A percentile compares a stretch with the other conserved stretches of the same genome.
Conservation (phyloP, 1,139 yeast genomes). For the Spencermartinsiella ligniputridi region DNA sequence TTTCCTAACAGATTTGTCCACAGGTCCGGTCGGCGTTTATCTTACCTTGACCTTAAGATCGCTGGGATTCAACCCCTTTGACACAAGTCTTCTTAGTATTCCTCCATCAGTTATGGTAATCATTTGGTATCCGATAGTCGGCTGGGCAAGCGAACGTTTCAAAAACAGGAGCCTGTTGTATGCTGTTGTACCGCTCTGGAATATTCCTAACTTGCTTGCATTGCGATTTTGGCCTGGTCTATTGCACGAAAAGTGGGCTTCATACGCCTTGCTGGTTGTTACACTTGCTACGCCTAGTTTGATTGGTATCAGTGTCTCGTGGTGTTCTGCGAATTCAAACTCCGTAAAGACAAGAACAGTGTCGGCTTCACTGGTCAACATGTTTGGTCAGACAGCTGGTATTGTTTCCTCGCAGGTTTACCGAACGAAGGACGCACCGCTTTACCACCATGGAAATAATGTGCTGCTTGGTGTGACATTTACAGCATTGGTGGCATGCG, state of each 20-base stretch:
- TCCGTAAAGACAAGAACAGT: constrained; percentile 53
- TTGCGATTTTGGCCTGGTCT: constrained; percentile 19
- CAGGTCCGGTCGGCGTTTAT: constrained; percentile 42
- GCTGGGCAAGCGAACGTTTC: background rate
- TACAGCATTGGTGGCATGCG: constrained; percentile 22
- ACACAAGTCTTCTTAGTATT: constrained; percentile 42
- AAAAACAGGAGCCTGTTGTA: constrained; percentile 10
- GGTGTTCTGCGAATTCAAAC: constrained; percentile 55
- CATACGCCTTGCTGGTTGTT: constrained; percentile 32
- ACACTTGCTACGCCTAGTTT: constrained; percentile 38
- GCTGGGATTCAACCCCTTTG: constrained; percentile 53
- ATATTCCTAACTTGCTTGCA: constrained; percentile 40
- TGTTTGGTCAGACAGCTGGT: constrained; percentile 50
- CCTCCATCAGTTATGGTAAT: constrained; percentile 22
- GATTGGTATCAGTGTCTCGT: constrained; percentile 42
- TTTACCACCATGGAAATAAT: constrained; percentile 48
- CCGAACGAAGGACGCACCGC: constrained; percentile 48
- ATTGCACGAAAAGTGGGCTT: background rate
- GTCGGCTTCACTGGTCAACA: constrained; percentile 54
- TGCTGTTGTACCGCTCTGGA: constrained; percentile 36
- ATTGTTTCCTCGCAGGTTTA: constrained; percentile 48
- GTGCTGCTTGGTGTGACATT: constrained; percentile 37
- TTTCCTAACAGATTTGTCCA: constrained; percentile 40
- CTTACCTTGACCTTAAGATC: constrained; percentile 47
- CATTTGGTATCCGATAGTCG: constrained; percentile 15